Percentiles rank a stretch among this genome's conserved stretches.
phyloP scores from a whole-genome alignment of 768 basidiomycete species.

The Russula earlei region DNA sequence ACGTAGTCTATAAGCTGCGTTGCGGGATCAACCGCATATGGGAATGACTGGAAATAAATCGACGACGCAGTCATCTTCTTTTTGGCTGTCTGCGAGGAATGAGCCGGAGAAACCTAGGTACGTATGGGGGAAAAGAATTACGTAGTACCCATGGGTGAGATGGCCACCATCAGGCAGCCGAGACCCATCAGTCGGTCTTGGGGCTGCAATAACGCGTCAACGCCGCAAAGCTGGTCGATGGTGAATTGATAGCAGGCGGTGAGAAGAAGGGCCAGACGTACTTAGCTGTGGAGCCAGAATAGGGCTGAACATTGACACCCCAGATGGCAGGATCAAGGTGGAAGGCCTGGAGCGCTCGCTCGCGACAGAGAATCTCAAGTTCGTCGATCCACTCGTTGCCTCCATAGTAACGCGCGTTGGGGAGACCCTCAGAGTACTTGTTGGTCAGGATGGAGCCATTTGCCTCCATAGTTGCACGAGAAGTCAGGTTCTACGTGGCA shows the following conservation, averaged over 20 bases:
- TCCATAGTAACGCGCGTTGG: slow-evolving; percentile 93
- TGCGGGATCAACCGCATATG: slow-evolving; percentile 75
- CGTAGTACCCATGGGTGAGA: slow-evolving; percentile 95
- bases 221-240: slow-evolving; percentile 71
- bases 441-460: slow-evolving; percentile 98
- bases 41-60: slow-evolving; percentile 99
- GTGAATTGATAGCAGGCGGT: background rate
- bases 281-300: slow-evolving; percentile 93
- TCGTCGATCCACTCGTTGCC: slow-evolving; percentile 98
- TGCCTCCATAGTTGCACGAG: slow-evolving; percentile 91
- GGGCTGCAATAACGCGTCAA: slow-evolving; percentile 94
- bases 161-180: slow-evolving; percentile 95
- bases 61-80: slow-evolving; percentile 99
- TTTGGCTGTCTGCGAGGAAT: slow-evolving; percentile 67
- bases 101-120: slow-evolving; percentile 1
- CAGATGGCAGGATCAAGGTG: slow-evolving; percentile 86
- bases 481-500: slow-evolving; percentile 77
- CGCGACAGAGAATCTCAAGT: slow-evolving; percentile 88
- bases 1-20: slow-evolving; percentile 88
- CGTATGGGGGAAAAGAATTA: slow-evolving; percentile 32
- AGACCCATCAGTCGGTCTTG: slow-evolving; percentile 99
- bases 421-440: slow-evolving; percentile 99
- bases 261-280: slow-evolving; percentile 30
- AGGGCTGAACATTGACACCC: slow-evolving; percentile 99
- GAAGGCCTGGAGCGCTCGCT: slow-evolving; percentile 94